A percentile compares a stretch with the other conserved stretches of the same genome.
Conservation (phyloP, 495 filamentous ascomycete species). For the Lepraria neglecta region DNA sequence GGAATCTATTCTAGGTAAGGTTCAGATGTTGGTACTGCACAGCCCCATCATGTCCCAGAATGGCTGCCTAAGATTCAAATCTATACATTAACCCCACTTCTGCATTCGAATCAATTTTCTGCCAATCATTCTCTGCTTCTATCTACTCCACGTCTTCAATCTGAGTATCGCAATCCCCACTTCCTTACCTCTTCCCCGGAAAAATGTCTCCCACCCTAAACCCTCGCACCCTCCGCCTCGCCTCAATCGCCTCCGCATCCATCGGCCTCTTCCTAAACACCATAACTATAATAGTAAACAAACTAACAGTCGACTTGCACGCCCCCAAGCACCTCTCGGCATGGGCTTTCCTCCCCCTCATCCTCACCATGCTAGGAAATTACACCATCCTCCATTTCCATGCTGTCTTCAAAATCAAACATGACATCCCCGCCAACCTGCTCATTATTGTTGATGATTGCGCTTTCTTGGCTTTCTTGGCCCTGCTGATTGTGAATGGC, state of each 20-base stretch:
- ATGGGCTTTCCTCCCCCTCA: background rate
- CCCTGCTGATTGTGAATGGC: constrained; percentile 5
- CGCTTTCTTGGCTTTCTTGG: constrained; percentile 3
- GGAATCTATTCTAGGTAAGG: too few species aligned
- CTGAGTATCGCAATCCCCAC: background rate
- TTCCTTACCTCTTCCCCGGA: background rate
- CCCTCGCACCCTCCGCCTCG: background rate
- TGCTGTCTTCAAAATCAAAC: background rate
- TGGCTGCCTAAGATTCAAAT: constrained; percentile 4
- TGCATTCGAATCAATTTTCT: background rate
- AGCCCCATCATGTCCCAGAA: too few species aligned
- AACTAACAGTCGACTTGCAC: background rate
- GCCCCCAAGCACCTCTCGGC: background rate
- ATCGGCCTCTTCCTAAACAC: background rate
- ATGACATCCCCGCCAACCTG: background rate
- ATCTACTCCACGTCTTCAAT: background rate
- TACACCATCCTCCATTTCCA: constrained; percentile 4
- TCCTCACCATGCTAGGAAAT: constrained; percentile 2
- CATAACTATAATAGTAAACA: constrained; percentile 1
- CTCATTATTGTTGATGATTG: constrained; percentile 5
- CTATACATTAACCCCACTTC: constrained; percentile 7
- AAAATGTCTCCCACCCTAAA: background rate
- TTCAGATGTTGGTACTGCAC: too few species aligned
- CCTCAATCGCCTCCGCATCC: background rate
- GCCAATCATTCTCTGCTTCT: background rate